Evolutionary conservation across 2,329 filamentous ascomycete genomes (phyloP), one percentile per base, ranked within the genome.

Genomic region (Ramularia endophylla): DNA sequence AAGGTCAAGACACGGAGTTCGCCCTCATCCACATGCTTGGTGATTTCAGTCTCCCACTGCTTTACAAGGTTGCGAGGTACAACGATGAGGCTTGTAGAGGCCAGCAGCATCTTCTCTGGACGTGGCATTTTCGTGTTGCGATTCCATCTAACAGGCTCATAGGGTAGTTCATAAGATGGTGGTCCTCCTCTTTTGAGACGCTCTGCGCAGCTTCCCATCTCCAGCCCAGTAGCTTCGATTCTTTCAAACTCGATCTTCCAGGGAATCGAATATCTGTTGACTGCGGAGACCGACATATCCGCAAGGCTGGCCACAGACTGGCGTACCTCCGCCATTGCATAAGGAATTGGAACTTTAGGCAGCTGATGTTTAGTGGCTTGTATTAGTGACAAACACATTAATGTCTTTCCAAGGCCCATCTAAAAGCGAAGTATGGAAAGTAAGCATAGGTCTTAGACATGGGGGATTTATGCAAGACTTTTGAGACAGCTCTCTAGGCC

Each of bases 391-490:
- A 97, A 66, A 49, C 85, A 90, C 8, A 95, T 94, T 18, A 95
- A 65, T 0, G 90, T 95, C 67, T 95, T 97, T 0, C 90, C 89
- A 34, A 66, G 40, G 5, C 83, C 83, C 85, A 89, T 89, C n/a
- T n/a, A n/a, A n/a, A n/a, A n/a, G n/a, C n/a, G n/a, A n/a, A n/a
- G n/a, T n/a, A n/a, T n/a, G n/a, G n/a, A n/a, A n/a, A n/a, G n/a
- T n/a, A n/a, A n/a, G n/a, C n/a, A n/a, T n/a, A n/a, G n/a, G n/a
- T n/a, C n/a, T n/a, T n/a, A n/a, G n/a, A n/a, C n/a, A n/a, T n/a
- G n/a, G n/a, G n/a, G n/a, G n/a, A n/a, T n/a, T n/a, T n/a, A n/a
- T n/a, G n/a, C n/a, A n/a, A n/a, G n/a, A n/a, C n/a, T n/a, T n/a
- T n/a, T n/a, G n/a, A n/a, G n/a, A n/a, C n/a, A n/a, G n/a, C n/a